Conservation (phyloP, 148 eudicot genomes). For the Vaccinium macrocarpon region DNA sequence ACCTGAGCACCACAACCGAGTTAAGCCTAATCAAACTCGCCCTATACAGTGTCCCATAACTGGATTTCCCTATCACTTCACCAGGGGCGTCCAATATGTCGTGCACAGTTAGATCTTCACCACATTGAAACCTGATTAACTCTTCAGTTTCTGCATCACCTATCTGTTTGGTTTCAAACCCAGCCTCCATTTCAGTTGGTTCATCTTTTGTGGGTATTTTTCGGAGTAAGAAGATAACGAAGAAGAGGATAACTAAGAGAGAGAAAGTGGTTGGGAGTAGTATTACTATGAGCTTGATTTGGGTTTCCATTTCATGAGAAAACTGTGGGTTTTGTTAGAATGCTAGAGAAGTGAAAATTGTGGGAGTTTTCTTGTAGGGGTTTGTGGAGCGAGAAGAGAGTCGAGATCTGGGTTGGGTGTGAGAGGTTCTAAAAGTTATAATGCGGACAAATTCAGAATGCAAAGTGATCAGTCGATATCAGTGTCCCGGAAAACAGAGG, state of each 20-base stretch:
- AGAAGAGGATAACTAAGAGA: conserved; percentile 19
- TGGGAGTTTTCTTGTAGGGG: background rate
- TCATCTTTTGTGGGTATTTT: conserved; percentile 12
- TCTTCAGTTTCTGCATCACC: conserved; percentile 37
- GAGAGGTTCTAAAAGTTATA: background rate
- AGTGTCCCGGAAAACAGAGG: background rate
- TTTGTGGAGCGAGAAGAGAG: background rate
- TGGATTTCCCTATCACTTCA: conserved; percentile 93
- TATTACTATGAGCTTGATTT: conserved; percentile 29
- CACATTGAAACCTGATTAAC: conserved; percentile 63
- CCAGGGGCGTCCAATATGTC: conserved; percentile 97
- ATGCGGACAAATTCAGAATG: background rate
- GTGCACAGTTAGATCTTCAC: conserved; percentile 63
- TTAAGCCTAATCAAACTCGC: conserved; percentile 48
- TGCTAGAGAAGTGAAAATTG: background rate
- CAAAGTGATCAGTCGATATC: background rate
- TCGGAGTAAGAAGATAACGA: conserved; percentile 21
- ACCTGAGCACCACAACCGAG: conserved; percentile 54
- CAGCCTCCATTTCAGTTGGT: conserved; percentile 25
- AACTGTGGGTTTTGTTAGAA: background rate
- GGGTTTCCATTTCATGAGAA: conserved; percentile 32
- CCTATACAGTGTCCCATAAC: conserved; percentile 81
- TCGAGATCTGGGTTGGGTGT: conserved; percentile 9
- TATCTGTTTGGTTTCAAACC: conserved; percentile 22
- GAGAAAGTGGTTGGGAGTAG: conserved; percentile 18